Conservation (phyloP, 768 basidiomycete genomes). For the Russula brevipes region DNA sequence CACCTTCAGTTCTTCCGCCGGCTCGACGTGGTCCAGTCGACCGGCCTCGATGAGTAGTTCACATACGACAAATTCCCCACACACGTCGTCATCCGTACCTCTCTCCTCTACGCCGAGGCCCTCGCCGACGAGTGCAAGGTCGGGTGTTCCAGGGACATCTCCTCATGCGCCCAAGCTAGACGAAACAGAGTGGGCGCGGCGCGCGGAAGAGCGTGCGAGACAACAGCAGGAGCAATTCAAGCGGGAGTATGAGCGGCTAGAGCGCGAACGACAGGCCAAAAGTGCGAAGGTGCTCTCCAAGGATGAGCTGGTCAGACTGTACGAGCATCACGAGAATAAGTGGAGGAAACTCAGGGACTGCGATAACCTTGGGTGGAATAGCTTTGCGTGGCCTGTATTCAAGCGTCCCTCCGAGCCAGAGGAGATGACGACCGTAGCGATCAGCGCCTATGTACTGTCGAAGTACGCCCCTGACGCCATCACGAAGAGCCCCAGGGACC, state of each 20-base stretch:
- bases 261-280: conserved; percentile 41
- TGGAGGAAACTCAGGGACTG: conserved; percentile 44
- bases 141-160: conserved; percentile 23
- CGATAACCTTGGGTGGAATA: conserved; percentile 51
- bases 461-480: conserved; percentile 51
- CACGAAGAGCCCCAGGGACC: conserved; percentile 55
- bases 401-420: conserved; percentile 52
- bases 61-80: background rate
- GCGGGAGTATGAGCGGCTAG: conserved; percentile 56
- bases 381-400: conserved; percentile 73
- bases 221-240: conserved; percentile 66
- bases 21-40: conserved; percentile 20
- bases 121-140: conserved; percentile 9
- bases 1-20: conserved; percentile 15
- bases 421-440: conserved; percentile 51
- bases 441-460: conserved; percentile 59
- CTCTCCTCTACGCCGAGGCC: conserved; percentile 13
- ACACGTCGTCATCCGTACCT: conserved; percentile 13
- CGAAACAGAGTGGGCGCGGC: conserved; percentile 57
- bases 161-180: conserved; percentile 27
- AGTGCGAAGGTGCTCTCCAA: conserved; percentile 44
- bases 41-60: conserved; percentile 23
- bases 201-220: conserved; percentile 57
- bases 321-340: conserved; percentile 56
- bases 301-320: conserved; percentile 52